These are phyloP conservation scores for Rhodotorula sp. DNA, from an alignment of 1,284 basidiomycete species.

Conservation along the genomic window DNA sequence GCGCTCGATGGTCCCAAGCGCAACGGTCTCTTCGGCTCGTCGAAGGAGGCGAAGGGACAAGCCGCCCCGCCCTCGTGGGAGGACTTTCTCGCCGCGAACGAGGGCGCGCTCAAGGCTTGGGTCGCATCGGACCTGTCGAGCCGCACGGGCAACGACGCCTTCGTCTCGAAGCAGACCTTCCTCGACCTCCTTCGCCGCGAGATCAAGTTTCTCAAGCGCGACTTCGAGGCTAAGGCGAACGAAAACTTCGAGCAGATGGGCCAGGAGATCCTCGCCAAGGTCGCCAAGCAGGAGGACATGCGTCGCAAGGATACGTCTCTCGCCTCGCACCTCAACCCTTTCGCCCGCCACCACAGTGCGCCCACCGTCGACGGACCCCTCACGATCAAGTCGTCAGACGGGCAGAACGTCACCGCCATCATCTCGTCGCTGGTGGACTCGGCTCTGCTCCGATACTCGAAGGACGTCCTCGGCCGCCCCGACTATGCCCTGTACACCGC, in stretches of 20 bases:
- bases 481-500: constrained; percentile 84
- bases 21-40: constrained; percentile 19
- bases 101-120: constrained; percentile 49
- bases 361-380: neutral
- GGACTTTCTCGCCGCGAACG: constrained; percentile 47
- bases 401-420: constrained; percentile 31
- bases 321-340: constrained; percentile 3
- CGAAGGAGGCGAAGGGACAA: constrained; percentile 19
- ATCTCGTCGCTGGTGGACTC: constrained; percentile 37
- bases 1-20: constrained; percentile 39
- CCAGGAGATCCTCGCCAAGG: constrained; percentile 41
- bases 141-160: constrained; percentile 39
- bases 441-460: constrained; percentile 62
- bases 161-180: constrained; percentile 45
- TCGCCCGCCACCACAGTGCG: neutral
- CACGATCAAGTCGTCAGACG: constrained; percentile 29
- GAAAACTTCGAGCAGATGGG: constrained; percentile 44
- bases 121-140: constrained; percentile 46
- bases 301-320: constrained; percentile 22
- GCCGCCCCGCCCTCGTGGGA: constrained; percentile 37
- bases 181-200: constrained; percentile 45
- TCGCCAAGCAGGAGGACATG: constrained; percentile 53
- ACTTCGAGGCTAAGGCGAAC: constrained; percentile 44
- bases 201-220: constrained; percentile 44
- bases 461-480: constrained; percentile 72